Base-by-base conservation (phyloP, 192 early-diverging fungal genomes). In the Pilobolus umbonatus region DNA sequence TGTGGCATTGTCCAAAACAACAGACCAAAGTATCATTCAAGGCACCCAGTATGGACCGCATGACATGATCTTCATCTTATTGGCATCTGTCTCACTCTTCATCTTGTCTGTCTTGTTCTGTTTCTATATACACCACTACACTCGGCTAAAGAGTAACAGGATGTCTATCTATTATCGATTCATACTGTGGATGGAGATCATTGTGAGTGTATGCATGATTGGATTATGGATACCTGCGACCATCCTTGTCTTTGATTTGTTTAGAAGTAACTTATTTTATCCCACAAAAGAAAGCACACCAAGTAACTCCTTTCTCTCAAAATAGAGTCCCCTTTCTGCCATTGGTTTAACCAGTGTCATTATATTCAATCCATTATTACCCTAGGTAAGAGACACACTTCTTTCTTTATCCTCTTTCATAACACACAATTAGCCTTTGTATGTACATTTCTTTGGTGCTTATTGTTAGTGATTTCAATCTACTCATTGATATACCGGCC, bases 81-180 rank as follows among this genome's bases (percentile, higher is more conserved):
- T 53, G 51, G 51, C 30, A 53, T n/a, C 31, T 8, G 22, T 21
- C 22, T 53, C 51, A 22, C 29, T 53, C 21, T 19, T 53, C 35
- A 17, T 21, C 10, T 29, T 31, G 3, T 53, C 51, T 24, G 17
- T 53, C 32, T 34, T 53, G 3, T 19, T 53, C 7, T 53, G 30
- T 35, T n/a, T n/a, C n/a, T n/a, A n/a, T n/a, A n/a, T n/a, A n/a
- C n/a, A n/a, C n/a, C n/a, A n/a, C n/a, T n/a, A n/a, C n/a, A n/a
- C n/a, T 26, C 46, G 46, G 15, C 28, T 47, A 5, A 47, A 26
- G 22, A 47, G 28, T 28, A 21, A 15, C 5, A 21, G 28, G 12
- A 47, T 21, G 4, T 28, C 28, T 47, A 15, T 25, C 19, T 21
- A 21, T 4, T 53, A 29, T 19, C 17, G 24, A 53, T 22, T 4